Base-by-base conservation (phyloP, 1,284 basidiomycete species). In the Prillingera fragicola region DNA sequence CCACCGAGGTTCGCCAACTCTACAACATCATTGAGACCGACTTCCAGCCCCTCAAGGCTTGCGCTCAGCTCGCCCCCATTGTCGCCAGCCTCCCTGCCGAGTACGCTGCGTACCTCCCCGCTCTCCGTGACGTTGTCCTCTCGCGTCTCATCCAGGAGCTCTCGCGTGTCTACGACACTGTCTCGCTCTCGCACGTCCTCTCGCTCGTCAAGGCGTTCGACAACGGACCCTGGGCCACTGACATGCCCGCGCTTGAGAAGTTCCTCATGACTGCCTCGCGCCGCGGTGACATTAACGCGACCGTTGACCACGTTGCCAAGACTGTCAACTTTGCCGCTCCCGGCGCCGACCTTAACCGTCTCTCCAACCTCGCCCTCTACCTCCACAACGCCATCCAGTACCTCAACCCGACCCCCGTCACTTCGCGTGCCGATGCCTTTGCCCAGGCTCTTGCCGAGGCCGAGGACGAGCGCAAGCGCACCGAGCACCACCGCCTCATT, bases 71-170 rank as follows among this genome's bases (percentile, higher is more conserved):
- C 40, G 83, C 87, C 12, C 90, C 92, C 12, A 77, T 96, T 55
- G 80, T 98, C 45, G 73, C 78, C 40, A 67, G 75, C 8, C 80
- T 95, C 45, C 75, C 80, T 2, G 45, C 58, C 36, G 70, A 74
- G 43, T 88, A 85, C 58, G 75, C 83, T 1, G 80, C 84, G 1
- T 98, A 98, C 71, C 80, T 95, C 40, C 81, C 87, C 32, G 85
- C 94, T 48, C 81, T 99, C 41, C 86, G 90, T 65, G 87, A 85
- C 52, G 92, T 94, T 38, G 80, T 97, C 21, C 82, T 97, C 52
- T 91, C 90, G 5, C 85, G 91, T 27, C 79, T 98, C n/a, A 83
- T 98, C 58, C 84, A 84, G 44, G 89, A 95, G 72, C 83, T 97
- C 42, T 86, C 88, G 7, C 87, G 97, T 68, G 87, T 98, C 15